Evolutionary conservation across 2,329 filamentous ascomycete species (phyloP).

Genomic region (Zymoseptoria pseudotritici): DNA sequence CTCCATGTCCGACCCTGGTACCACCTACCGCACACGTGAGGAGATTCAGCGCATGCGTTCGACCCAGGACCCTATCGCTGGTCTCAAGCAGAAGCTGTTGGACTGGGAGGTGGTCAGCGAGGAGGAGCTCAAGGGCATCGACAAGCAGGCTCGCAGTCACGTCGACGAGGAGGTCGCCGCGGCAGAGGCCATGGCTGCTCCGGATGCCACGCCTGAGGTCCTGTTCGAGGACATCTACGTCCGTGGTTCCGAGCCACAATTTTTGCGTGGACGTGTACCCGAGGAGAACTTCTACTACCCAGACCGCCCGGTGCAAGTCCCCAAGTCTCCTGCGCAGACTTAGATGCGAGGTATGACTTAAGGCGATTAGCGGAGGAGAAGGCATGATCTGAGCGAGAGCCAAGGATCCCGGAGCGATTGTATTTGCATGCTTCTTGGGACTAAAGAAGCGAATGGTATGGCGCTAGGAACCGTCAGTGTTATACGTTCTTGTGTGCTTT

Average conservation of each 20-base stretch:
- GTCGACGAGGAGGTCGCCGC: constrained; percentile 85
- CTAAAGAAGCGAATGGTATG: not conserved
- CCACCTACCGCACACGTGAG: constrained; percentile 95
- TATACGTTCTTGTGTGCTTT: not conserved
- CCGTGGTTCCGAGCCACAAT: constrained; percentile 75
- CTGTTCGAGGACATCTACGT: constrained; percentile 97
- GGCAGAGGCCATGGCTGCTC: constrained; percentile 79
- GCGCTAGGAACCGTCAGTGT: not conserved
- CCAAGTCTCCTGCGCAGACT: constrained; percentile 25
- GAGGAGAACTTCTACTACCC: constrained; percentile 86
- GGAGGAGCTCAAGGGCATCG: constrained; percentile 91
- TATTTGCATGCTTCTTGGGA: not conserved
- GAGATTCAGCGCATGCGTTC: constrained; percentile 99
- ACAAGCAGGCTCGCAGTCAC: constrained; percentile 81
- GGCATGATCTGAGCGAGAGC: not conserved
- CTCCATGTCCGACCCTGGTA: constrained; percentile 99
- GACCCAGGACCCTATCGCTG: constrained; percentile 96
- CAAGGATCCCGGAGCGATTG: not conserved
- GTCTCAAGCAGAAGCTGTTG: constrained; percentile 94
- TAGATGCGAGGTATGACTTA: constrained; percentile 8
- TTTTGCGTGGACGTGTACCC: constrained; percentile 75
- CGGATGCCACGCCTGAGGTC: constrained; percentile 71
- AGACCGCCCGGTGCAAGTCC: constrained; percentile 21
- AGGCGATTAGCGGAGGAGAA: not conserved
- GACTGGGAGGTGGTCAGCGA: constrained; percentile 89